Evolutionary conservation across 1,284 basidiomycete species (phyloP).

Genomic region (Irpex sp.): DNA sequence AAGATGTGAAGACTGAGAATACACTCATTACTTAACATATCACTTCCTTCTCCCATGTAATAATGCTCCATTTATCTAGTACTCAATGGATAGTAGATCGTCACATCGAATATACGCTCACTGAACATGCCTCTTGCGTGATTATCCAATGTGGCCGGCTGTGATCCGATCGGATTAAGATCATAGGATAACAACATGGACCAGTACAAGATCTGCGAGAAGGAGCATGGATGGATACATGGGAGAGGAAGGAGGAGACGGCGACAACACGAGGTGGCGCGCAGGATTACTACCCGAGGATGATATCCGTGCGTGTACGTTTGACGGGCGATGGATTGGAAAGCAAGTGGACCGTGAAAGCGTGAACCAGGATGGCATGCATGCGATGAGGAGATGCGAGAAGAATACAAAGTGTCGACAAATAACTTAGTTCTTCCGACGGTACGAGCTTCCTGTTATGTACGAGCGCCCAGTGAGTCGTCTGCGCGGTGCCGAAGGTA

Average conservation of each 20-base stretch:
- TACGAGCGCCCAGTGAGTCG: slow-evolving; percentile 9
- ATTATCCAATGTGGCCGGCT: not conserved
- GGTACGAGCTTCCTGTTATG: slow-evolving; percentile 75
- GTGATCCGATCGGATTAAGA: not conserved
- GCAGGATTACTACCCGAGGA: slow-evolving; percentile 16
- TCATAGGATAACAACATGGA: slow-evolving; percentile 13
- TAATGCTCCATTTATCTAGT: not conserved
- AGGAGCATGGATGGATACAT: slow-evolving; percentile 11
- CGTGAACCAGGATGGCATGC: slow-evolving; percentile 22
- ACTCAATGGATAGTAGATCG: not conserved
- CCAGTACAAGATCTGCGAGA: slow-evolving; percentile 9
- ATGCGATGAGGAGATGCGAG: slow-evolving; percentile 19
- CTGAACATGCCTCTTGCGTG: not conserved
- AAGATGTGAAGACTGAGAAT: slow-evolving; percentile 33
- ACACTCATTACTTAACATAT: not conserved
- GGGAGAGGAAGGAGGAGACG: slow-evolving; percentile 14
- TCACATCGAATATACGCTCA: not conserved
- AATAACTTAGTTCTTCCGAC: slow-evolving; percentile 72
- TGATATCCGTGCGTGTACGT: slow-evolving; percentile 19
- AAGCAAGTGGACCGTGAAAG: slow-evolving; percentile 17
- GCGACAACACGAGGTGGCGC: slow-evolving; percentile 2
- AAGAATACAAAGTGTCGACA: slow-evolving; percentile 22
- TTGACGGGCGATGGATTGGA: slow-evolving; percentile 18
- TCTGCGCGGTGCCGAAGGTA: not conserved
- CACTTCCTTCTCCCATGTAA: not conserved